Base-by-base conservation (phyloP, 1,284 basidiomycete genomes). In the Mycocalia duriaeana region DNA sequence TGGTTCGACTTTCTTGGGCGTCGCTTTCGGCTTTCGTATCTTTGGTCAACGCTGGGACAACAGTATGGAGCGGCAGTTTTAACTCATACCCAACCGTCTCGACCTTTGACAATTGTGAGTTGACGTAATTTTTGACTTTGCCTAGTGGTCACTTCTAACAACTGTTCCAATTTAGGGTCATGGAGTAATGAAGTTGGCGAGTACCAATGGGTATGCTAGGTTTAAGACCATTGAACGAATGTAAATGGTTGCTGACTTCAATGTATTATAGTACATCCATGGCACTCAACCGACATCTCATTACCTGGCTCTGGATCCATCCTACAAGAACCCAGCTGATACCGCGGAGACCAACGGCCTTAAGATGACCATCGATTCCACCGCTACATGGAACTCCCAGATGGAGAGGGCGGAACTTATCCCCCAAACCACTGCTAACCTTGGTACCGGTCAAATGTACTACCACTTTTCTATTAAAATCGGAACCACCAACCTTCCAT, bases 381-480 rank as follows among this genome's bases (percentile, higher is more conserved):
- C 70, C 3, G 68, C 77, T 1, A 73, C 68, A 45, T 81, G 77
- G 77, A 79, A 79, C 56, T 72, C 70, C 4, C 66, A 74, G 45
- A 72, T 73, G 59, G 67, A 72, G 55, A 57, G 71, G 34, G 68
- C 73, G 3, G 78, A 82, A 55, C 64, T 82, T 22, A 81, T 82
- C 50, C 79, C 78, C 9, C 79, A 82, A 58, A 81, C 80, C 18
- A 69, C 64, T 13, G 63, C 70, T 35, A 82, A 81, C 61, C 61
- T 84, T 25, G 78, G 80, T 13, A 69, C 71, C n/a, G 81, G 80
- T 2, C 75, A 78, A 50, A 60, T 81, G 43, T 82, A 74, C 67
- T 83, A 84, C 63, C 80, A 83, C 62, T 84, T 83, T 66, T 81
- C 79, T 1, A 61, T 82, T 38, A 75, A 66, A 62, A 72, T 67